Conservation (phyloP, 441 rosid genomes). For the Corymbia calophylla region DNA sequence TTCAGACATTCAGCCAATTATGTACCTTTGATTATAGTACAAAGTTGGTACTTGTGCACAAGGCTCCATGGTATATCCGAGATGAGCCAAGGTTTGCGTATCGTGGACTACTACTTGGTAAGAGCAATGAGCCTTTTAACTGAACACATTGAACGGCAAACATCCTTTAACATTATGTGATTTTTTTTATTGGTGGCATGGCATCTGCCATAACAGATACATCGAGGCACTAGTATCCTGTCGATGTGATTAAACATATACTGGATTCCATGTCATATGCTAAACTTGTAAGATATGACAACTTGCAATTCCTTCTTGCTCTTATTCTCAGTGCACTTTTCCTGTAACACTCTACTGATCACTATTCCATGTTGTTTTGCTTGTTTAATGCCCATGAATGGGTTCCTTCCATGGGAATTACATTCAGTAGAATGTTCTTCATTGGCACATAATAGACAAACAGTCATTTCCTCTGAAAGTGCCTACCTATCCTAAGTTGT, state of each 20-base stretch:
- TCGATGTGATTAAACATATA: constrained; percentile 71
- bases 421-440: constrained; percentile 82
- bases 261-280: constrained; percentile 94
- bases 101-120: constrained; percentile 86
- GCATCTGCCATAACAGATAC: constrained; percentile 53
- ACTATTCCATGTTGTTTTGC: constrained; percentile 1
- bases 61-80: constrained; percentile 86
- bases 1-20: constrained; percentile 93
- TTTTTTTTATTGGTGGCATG: neutral
- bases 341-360: neutral
- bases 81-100: constrained; percentile 83
- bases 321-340: neutral
- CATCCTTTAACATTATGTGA: constrained; percentile 1
- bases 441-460: constrained; percentile 96
- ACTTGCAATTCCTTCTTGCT: constrained; percentile 6
- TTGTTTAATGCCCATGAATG: constrained; percentile 2
- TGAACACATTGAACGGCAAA: neutral
- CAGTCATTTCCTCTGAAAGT: constrained; percentile 88
- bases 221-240: constrained; percentile 77
- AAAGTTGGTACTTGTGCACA: constrained; percentile 60
- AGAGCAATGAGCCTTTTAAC: neutral
- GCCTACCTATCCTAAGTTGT: constrained; percentile 78
- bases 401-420: constrained; percentile 27
- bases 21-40: constrained; percentile 65
- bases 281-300: constrained; percentile 64